Base-by-base conservation (phyloP, 164 flowering plant species). In the Dillenia suffruticosa region DNA sequence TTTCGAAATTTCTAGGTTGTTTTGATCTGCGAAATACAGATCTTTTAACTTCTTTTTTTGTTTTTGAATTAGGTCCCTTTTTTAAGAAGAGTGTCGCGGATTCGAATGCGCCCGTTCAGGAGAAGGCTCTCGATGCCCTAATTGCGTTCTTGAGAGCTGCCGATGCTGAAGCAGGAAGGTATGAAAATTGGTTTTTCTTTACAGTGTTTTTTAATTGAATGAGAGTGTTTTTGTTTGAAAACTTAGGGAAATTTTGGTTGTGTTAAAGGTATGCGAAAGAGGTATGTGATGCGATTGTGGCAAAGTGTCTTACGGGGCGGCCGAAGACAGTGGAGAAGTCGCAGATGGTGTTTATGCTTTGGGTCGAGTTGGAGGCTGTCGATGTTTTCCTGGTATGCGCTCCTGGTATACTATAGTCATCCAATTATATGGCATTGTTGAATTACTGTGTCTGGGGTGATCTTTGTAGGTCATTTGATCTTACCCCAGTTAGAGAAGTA, bases 251-350 rank as follows among this genome's bases (percentile, higher is more conserved):
- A 53, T 63, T 57, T 45, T 40, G 43, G 16, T 45, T 50, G 54
- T 32, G 24, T 12, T 59, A 13, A 51, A 92, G 97, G 75, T 95
- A 74, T 74, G 97, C 80, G 0, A 92, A 88, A 70, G 97, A 92
- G 71, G 83, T 84, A 3, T 95, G 97, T 70, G 99, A 95, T 70
- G 83, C 97, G 9, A 77, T 95, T 73, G 86, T 77, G 26, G 94
- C 94, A 0, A 95, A 95, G 69, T 95, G 99, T 70, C 81, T 95
- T 45, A 88, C 90, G 1, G 97, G 99, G 44, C 75, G 97, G 65
- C 96, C 99, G 0, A 95, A 92, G 80, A 95, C 97, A 3, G 97
- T 95, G 77, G 97, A 92, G 82, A 95, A 95, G 79, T 80, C 99
- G 10, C 97, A 92, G 70, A 77, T 78, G 5, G 80, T 63, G 0